phyloP scores from a whole-genome alignment of 345 rosid species.

The Excoecaria cochinchinensis region DNA sequence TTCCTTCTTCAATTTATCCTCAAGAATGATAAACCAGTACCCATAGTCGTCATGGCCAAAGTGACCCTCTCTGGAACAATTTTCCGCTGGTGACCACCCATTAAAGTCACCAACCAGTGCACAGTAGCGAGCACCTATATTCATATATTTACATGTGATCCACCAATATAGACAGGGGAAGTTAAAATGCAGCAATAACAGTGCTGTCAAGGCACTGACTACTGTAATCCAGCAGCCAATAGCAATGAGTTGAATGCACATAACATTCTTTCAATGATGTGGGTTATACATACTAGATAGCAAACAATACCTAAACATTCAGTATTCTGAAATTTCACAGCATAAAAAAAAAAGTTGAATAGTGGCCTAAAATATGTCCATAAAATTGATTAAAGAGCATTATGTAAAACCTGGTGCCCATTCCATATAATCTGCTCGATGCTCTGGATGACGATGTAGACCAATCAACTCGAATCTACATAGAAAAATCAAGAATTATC shows the following conservation, averaged over 20 bases:
- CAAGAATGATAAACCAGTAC: constrained; percentile 87
- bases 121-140: constrained; percentile 89
- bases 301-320: neutral
- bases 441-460: constrained; percentile 84
- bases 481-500: constrained; percentile 5
- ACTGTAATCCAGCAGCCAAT: neutral
- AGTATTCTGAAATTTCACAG: neutral
- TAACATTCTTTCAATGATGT: neutral
- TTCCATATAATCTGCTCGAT: constrained; percentile 86
- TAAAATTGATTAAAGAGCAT: constrained; percentile 6
- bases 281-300: neutral
- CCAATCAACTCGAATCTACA: constrained; percentile 74
- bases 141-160: constrained; percentile 19
- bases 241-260: constrained; percentile 4
- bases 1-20: constrained; percentile 86
- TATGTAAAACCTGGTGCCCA: constrained; percentile 91
- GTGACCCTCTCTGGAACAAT: constrained; percentile 80
- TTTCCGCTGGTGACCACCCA: constrained; percentile 87
- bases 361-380: neutral
- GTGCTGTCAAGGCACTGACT: neutral
- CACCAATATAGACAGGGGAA: neutral
- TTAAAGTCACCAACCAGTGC: constrained; percentile 87
- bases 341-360: neutral
- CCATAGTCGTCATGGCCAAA: constrained; percentile 93
- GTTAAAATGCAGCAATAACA: neutral